Evolutionary conservation across 2,329 filamentous ascomycete genomes (phyloP).

Genomic region (Penicillium hesseltinei): DNA sequence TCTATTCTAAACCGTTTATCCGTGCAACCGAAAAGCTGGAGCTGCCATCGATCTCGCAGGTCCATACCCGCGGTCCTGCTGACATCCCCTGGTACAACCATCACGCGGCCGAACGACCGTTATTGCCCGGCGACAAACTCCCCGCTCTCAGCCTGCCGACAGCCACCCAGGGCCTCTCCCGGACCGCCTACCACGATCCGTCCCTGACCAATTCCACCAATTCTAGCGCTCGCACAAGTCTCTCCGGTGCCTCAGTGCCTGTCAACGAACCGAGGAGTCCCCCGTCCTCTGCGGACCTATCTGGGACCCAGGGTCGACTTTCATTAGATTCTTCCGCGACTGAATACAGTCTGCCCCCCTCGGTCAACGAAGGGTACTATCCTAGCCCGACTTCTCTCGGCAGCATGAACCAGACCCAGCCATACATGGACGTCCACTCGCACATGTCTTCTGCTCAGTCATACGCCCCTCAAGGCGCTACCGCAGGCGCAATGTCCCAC

Average conservation of each 20-base stretch:
- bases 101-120: slow-evolving; percentile 62
- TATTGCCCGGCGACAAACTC: slow-evolving; percentile 71
- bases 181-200: slow-evolving; percentile 68
- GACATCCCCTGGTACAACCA: slow-evolving; percentile 69
- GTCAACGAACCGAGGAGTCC: slow-evolving; percentile 63
- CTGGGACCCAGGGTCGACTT: slow-evolving; percentile 38
- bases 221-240: slow-evolving; percentile 56
- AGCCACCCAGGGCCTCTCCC: slow-evolving; percentile 64
- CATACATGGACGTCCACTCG: slow-evolving; percentile 81
- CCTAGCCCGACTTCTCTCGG: slow-evolving; percentile 37
- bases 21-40: slow-evolving; percentile 83
- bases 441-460: slow-evolving; percentile 77
- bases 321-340: slow-evolving; percentile 34
- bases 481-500: slow-evolving; percentile 69
- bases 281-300: slow-evolving; percentile 59
- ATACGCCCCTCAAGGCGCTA: slow-evolving; percentile 72
- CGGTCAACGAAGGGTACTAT: slow-evolving; percentile 45
- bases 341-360: slow-evolving; percentile 36
- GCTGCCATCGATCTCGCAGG: slow-evolving; percentile 81
- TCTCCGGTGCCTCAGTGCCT: slow-evolving; percentile 54
- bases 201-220: slow-evolving; percentile 42
- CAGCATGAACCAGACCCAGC: slow-evolving; percentile 77
- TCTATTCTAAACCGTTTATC: slow-evolving; percentile 30
- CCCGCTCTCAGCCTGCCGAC: slow-evolving; percentile 69
- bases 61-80: slow-evolving; percentile 74